These are phyloP conservation scores for Glaciozyma antarctica DNA, from an alignment of 768 basidiomycete species.

Conservation along the genomic window DNA sequence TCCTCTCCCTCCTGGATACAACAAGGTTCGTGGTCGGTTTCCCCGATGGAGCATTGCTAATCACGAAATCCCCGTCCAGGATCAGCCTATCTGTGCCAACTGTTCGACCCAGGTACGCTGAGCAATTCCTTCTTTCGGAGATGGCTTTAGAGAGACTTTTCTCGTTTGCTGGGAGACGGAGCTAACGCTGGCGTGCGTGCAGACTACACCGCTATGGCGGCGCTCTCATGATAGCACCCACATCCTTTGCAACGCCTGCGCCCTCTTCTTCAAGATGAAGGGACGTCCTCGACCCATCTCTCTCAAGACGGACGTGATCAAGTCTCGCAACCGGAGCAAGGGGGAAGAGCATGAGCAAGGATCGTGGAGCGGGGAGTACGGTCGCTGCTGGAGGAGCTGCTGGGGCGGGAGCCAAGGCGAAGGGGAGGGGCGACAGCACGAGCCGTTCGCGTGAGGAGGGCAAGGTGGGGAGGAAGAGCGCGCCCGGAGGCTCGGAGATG, in stretches of 20 bases:
- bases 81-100: conserved; percentile 33
- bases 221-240: conserved; percentile 33
- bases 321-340: conserved; percentile 34
- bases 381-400: conserved; percentile 4
- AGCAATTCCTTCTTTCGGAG: too few relatives aligned
- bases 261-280: conserved; percentile 37
- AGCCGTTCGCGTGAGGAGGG: conserved; percentile 12
- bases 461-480: conserved; percentile 17
- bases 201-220: conserved; percentile 37
- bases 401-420: conserved; percentile 5
- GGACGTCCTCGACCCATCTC: conserved; percentile 34
- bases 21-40: background rate
- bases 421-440: conserved; percentile 28
- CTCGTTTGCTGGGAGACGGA: background rate
- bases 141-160: background rate
- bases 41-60: background rate
- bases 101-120: conserved; percentile 30
- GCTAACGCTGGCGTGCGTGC: background rate
- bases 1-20: conserved; percentile 8
- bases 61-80: conserved; percentile 6
- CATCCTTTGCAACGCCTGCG: conserved; percentile 37
- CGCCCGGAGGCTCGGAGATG: conserved; percentile 14
- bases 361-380: conserved; percentile 13
- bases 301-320: conserved; percentile 37
- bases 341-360: conserved; percentile 32